Evolutionary conservation across 768 basidiomycete genomes (phyloP).

Genomic region (Phlegmacium glaucopus): DNA sequence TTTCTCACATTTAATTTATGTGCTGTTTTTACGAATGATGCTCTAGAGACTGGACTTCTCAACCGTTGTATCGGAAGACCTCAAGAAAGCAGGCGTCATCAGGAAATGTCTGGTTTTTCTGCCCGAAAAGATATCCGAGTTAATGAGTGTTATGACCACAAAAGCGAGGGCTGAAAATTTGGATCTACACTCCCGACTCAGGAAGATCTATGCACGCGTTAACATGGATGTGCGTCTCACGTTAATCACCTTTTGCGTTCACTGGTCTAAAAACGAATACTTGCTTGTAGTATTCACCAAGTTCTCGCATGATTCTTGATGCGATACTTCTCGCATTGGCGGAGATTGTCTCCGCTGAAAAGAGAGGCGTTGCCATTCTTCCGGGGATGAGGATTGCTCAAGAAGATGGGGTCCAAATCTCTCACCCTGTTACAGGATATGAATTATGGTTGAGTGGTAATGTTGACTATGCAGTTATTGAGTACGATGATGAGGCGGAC

Average conservation of each 20-base stretch:
- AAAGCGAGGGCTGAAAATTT: conserved; percentile 18
- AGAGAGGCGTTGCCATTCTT: conserved; percentile 23
- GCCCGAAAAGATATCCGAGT: conserved; percentile 14
- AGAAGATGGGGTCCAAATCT: conserved; percentile 20
- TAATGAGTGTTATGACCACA: conserved; percentile 11
- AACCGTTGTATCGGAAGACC: conserved; percentile 20
- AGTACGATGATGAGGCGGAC: conserved; percentile 20
- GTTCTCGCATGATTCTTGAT: conserved; percentile 29
- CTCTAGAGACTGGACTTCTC: conserved; percentile 25
- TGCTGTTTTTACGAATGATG: conserved; percentile 11
- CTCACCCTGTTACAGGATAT: conserved; percentile 18
- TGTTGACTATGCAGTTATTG: conserved; percentile 25
- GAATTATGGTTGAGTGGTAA: conserved; percentile 26
- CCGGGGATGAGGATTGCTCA: conserved; percentile 23
- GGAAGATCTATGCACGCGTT: conserved; percentile 26
- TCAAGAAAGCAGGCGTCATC: conserved; percentile 22
- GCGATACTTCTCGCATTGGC: conserved; percentile 26
- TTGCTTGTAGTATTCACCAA: conserved; percentile 21
- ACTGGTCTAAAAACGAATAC: conserved; percentile 12
- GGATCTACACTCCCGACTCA: conserved; percentile 20
- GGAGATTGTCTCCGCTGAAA: conserved; percentile 17
- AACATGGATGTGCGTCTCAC: conserved; percentile 27
- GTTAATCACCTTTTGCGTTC: conserved; percentile 12
- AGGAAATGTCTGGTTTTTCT: conserved; percentile 22
- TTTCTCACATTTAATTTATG: conserved; percentile 10